Evolutionary conservation across 2,329 filamentous ascomycete genomes (phyloP), one percentile per base, ranked within the genome.

Genomic region (Magnaporthiopsis poae): DNA sequence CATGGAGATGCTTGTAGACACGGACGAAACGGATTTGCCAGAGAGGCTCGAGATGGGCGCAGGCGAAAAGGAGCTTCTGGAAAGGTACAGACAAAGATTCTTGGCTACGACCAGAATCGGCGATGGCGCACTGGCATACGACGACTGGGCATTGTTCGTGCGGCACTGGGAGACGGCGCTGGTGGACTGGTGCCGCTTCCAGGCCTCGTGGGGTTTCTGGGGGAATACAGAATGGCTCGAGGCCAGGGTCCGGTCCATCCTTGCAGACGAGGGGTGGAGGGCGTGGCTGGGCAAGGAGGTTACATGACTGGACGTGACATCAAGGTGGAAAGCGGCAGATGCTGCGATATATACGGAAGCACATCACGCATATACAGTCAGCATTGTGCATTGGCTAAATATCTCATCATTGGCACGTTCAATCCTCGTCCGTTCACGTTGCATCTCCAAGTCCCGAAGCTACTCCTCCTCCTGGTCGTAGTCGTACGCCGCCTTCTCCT

Each of bases 91-190:
- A 9, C 63, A 35, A n/a, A 35, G 46, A 0, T 18, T 56, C 0
- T 21, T 21, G 1, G 9, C 1, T 5, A n/a, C 46, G 46, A 65
- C 71, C 1, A 63, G 82, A 0, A 75, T 78, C 0, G 68, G 77
- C 0, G 72, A 76, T 56, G 71, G 86, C n/a, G 33, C 69, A 0
- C 86, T 88, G 83, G 73, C 77, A 3, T 68, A 75, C 0, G 81
- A 80, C 0, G 87, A 89, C 70, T 88, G 85, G 83, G 75, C 80
- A 0, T 71, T 76, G 0, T 84, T 90, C 21, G 72, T 81, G 5
- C 74, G 81, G 27, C 87, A 90, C 70, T 90, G 87, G 86, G 86
- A 90, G 73, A 82, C 81, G 3, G 87, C 88, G 0, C 73, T 90
- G 3, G 86, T 90, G 0, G 88, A 90, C 71, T 90, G 88, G 88